A percentile compares a stretch with the other conserved stretches of the same genome.
phyloP scores from a whole-genome alignment of 352 stramenopile genomes.

The Globisporangium abappressorium region DNA sequence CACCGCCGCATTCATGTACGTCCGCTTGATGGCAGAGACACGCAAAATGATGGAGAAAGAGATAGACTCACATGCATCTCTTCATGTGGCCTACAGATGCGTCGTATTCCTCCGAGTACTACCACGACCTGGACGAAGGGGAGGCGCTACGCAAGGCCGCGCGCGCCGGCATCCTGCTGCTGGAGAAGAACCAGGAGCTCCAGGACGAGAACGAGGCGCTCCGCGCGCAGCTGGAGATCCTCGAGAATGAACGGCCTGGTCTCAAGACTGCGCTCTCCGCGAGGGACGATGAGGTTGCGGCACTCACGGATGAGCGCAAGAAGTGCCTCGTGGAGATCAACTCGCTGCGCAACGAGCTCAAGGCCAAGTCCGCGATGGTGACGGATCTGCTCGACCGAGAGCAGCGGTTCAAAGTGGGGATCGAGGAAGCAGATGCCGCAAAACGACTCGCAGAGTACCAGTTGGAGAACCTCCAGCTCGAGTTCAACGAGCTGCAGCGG shows the following conservation, averaged over 20 bases:
- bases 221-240: conserved; percentile 48
- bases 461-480: conserved; percentile 24
- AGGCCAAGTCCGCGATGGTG: conserved; percentile 53
- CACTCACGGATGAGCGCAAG: conserved; percentile 43
- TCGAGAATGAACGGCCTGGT: conserved; percentile 50
- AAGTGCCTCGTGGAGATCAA: conserved; percentile 50
- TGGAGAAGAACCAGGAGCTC: conserved; percentile 75
- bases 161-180: conserved; percentile 61
- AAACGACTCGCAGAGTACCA: conserved; percentile 40
- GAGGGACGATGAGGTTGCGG: conserved; percentile 36
- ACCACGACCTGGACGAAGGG: conserved; percentile 50
- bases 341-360: conserved; percentile 49
- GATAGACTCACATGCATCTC: neutral
- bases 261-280: conserved; percentile 37
- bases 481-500: conserved; percentile 25
- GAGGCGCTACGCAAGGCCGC: conserved; percentile 62
- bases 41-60: no score
- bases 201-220: conserved; percentile 56
- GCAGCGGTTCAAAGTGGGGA: conserved; percentile 32
- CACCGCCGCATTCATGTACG: conserved; percentile 17
- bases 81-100: neutral
- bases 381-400: conserved; percentile 56
- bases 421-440: conserved; percentile 27
- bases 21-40: neutral
- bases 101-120: conserved; percentile 33